Evolutionary conservation across 345 rosid species (phyloP).

Genomic region (Excoecaria agallocha): DNA sequence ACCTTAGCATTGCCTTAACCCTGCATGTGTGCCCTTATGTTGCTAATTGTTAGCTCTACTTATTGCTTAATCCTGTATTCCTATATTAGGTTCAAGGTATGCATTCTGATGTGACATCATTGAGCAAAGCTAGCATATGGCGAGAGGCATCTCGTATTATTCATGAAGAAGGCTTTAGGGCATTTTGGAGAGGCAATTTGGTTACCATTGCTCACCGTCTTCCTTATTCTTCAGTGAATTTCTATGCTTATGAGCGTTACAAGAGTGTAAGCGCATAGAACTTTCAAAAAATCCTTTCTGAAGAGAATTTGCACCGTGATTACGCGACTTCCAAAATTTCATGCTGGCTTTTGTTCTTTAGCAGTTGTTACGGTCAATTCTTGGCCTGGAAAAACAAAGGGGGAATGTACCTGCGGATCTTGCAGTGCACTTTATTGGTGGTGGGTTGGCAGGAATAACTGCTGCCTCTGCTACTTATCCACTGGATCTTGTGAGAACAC

Average conservation of each 20-base stretch:
- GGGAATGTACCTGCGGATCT: conserved; percentile 49
- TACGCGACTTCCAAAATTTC: conserved; percentile 1
- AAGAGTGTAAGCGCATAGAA: conserved; percentile 44
- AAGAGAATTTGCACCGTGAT: background rate
- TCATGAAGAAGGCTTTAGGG: conserved; percentile 86
- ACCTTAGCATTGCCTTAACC: background rate
- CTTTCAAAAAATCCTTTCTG: background rate
- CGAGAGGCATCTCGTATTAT: conserved; percentile 78
- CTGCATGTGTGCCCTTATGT: background rate
- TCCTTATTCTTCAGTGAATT: conserved; percentile 78
- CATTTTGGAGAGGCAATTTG: conserved; percentile 95
- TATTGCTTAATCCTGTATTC: background rate
- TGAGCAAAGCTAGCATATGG: conserved; percentile 66
- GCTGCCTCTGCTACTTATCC: conserved; percentile 98
- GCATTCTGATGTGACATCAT: conserved; percentile 67
- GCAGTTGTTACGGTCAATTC: conserved; percentile 64
- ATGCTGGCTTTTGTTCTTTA: conserved; percentile 9
- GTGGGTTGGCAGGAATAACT: conserved; percentile 92
- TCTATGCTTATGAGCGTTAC: conserved; percentile 79
- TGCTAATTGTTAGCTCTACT: conserved; percentile 4
- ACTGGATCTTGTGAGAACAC: conserved; percentile 95
- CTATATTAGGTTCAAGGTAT: conserved; percentile 86
- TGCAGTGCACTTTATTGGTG: conserved; percentile 71
- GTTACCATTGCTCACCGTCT: conserved; percentile 91
- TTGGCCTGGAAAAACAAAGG: conserved; percentile 48